Evolutionary conservation across 176 grass and related monocot species (phyloP), one percentile per base, ranked within the genome.

Genomic region (Eleusine indica): DNA sequence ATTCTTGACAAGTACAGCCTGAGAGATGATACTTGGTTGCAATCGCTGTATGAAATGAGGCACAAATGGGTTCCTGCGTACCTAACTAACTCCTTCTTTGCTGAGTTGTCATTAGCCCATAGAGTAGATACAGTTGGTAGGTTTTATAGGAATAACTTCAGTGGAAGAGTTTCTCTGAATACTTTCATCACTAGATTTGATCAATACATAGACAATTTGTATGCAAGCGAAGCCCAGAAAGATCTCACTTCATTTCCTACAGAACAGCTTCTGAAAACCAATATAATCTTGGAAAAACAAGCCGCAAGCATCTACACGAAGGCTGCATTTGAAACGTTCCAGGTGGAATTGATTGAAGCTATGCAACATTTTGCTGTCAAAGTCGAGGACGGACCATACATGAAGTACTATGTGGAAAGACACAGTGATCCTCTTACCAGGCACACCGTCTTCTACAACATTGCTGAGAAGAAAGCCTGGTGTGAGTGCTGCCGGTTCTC

Each of bases 31-130:
- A 57, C 68, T 38, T 95, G 96, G 93, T 79, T 98, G 91, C 85
- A 69, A 37, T 91, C 86, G 71, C 57, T 98, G 22, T 90, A 91
- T 74, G 85, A 87, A 65, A 80, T 84, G 64, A 90, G 93, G 30
- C 43, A 93, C 67, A 95, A 67, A 84, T 98, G 96, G 93, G 77
- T 98, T 86, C 96, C 96, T 29, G 96, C 96, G 14, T 92, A 95
- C 86, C 79, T 93, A 41, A 89, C 86, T 44, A 71, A 46, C 44
- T 93, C 89, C 81, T 98, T 95, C 76, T 93, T 95, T 70, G 93
- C 96, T 28, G 96, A 98, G 62, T 66, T 98, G 41, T 88, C 96
- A 56, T 80, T 86, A 44, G 84, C 71, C 29, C 75, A 56, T 29
- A 89, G 87, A 82, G 21, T 84, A 72, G 91, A 92, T 74, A 98